These are phyloP conservation scores for Cladochytrium replicatum DNA, from an alignment of 192 early-diverging fungal genomes.

Conservation along the genomic window DNA sequence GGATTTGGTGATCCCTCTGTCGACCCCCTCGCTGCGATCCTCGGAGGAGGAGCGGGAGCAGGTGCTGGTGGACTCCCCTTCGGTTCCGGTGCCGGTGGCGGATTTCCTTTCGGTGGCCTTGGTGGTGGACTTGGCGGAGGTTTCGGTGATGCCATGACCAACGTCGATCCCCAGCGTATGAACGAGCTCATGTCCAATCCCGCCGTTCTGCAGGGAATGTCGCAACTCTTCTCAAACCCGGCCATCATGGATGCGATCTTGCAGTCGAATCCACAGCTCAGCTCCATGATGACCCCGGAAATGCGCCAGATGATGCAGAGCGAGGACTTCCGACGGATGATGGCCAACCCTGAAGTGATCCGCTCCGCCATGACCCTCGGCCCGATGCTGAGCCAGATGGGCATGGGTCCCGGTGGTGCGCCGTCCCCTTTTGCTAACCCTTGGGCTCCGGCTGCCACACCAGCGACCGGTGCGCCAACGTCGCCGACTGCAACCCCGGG, in stretches of 20 bases:
- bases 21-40: constrained; percentile 22
- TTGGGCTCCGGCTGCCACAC: neutral
- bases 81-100: constrained; percentile 13
- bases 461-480: neutral
- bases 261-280: constrained; percentile 69
- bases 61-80: constrained; percentile 15
- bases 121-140: constrained; percentile 49
- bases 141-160: constrained; percentile 31
- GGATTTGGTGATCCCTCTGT: too few relatives aligned
- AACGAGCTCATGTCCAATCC: constrained; percentile 78
- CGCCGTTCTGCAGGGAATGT: constrained; percentile 69
- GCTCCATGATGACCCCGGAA: constrained; percentile 68
- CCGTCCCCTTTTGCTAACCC: too few relatives aligned
- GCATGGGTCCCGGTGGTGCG: constrained; percentile 23
- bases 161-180: constrained; percentile 18
- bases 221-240: constrained; percentile 72
- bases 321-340: constrained; percentile 45
- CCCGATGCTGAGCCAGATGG: constrained; percentile 23
- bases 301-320: constrained; percentile 75
- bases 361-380: constrained; percentile 62
- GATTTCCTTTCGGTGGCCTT: constrained; percentile 38
- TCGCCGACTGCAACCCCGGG: constrained; percentile 1
- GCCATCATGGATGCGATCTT: constrained; percentile 77
- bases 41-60: constrained; percentile 7
- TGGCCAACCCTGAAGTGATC: constrained; percentile 75